Percentiles rank a stretch among this genome's conserved stretches.
Evolutionary conservation across 805 yeast species (phyloP).

Genomic region (Saccharomycopsis fermentans): DNA sequence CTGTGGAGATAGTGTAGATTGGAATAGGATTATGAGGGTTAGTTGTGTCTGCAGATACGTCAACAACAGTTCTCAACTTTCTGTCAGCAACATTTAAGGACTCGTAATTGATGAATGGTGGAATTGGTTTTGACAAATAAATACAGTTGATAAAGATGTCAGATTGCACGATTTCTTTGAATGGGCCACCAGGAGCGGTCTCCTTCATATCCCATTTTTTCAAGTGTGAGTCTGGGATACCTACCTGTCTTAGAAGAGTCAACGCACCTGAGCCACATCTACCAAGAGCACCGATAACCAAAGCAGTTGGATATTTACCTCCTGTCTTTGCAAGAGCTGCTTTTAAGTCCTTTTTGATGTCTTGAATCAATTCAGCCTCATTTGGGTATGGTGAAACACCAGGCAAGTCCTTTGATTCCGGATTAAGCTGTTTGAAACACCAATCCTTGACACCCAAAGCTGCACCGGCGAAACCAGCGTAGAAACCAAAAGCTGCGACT

Average conservation of each 20-base stretch:
- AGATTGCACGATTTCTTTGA: constrained; percentile 74
- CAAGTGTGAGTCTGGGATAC: constrained; percentile 78
- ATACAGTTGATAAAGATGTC: constrained; percentile 95
- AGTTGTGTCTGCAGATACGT: constrained; percentile 97
- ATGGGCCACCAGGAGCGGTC: constrained; percentile 96
- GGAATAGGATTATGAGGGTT: constrained; percentile 98
- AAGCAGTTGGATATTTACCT: constrained; percentile 61
- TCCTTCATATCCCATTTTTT: constrained; percentile 95
- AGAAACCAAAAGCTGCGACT: constrained; percentile 99
- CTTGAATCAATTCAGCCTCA: constrained; percentile 64
- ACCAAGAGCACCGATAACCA: constrained; percentile 95
- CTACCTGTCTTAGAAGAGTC: constrained; percentile 69
- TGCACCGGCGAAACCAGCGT: constrained; percentile 99
- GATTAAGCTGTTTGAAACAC: constrained; percentile 78
- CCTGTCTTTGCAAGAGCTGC: constrained; percentile 40
- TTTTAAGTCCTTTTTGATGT: constrained; percentile 49
- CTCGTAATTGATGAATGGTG: constrained; percentile 76
- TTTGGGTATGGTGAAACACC: constrained; percentile 76
- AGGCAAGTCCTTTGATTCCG: constrained; percentile 51
- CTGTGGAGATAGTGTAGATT: constrained; percentile 82
- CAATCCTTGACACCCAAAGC: constrained; percentile 92
- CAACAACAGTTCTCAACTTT: constrained; percentile 84
- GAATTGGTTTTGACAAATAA: constrained; percentile 84
- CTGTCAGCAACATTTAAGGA: constrained; percentile 57
- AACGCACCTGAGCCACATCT: constrained; percentile 98